phyloP scores from a whole-genome alignment of 169 alveolate genomes.

The Plasmodium gaboni region DNA sequence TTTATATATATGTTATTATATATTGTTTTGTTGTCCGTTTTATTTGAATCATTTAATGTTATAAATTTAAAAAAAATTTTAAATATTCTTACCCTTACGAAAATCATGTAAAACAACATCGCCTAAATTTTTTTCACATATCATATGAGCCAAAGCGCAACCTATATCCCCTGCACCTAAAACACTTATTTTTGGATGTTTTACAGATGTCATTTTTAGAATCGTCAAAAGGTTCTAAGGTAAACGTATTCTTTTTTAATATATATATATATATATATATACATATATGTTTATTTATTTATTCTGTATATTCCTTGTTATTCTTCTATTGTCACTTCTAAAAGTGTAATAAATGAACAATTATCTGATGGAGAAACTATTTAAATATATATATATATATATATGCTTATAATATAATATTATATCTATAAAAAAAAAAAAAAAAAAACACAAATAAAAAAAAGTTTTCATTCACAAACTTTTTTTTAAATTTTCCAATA shows the following conservation, averaged over 20 bases:
- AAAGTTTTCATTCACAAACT: too few relatives aligned
- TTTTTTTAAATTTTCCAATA: too few relatives aligned
- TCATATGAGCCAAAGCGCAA: constrained; percentile 82
- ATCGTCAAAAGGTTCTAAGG: neutral
- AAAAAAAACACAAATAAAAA: too few relatives aligned
- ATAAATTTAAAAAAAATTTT: neutral
- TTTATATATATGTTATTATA: neutral
- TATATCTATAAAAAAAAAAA: too few relatives aligned
- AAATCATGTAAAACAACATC: constrained; percentile 86
- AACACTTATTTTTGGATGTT: constrained; percentile 84
- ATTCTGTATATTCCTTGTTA: neutral
- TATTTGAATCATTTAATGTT: neutral
- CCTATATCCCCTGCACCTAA: constrained; percentile 88
- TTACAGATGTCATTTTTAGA: constrained; percentile 72
- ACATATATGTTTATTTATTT: neutral
- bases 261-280: constrained; percentile 1
- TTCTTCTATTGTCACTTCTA: too few relatives aligned
- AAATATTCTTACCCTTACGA: constrained; percentile 76
- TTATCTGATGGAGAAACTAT: neutral
- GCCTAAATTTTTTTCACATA: constrained; percentile 82
- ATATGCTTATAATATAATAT: too few relatives aligned
- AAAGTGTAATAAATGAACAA: too few relatives aligned
- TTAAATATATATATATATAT: constrained; percentile 13
- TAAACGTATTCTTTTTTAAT: neutral
- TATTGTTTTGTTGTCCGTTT: neutral